These are phyloP conservation scores for Cladosporium sp. DNA, from an alignment of 2,329 filamentous ascomycete genomes.

Conservation along the genomic window DNA sequence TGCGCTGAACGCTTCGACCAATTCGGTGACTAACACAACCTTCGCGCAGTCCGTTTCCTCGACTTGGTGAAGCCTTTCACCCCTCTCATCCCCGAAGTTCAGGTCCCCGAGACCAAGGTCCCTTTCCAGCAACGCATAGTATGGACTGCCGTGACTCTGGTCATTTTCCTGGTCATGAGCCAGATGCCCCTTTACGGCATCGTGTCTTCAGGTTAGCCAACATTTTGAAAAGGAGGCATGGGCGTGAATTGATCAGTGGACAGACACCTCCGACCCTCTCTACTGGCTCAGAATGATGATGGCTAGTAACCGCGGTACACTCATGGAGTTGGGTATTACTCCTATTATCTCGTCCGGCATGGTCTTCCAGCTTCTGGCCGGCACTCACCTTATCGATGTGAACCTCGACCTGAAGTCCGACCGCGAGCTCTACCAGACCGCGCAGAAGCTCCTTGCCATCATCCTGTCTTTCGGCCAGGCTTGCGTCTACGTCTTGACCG, in stretches of 20 bases:
- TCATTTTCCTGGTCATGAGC: constrained; percentile 99
- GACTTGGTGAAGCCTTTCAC: constrained; percentile 99
- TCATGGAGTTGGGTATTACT: constrained; percentile 55
- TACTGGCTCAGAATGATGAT: constrained; percentile 99
- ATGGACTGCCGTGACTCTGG: constrained; percentile 61
- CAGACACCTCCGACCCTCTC: constrained; percentile 82
- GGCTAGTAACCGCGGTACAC: constrained; percentile 71
- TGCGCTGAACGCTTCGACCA: neutral
- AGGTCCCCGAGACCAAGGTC: constrained; percentile 95
- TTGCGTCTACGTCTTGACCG: constrained; percentile 96
- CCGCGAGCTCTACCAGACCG: constrained; percentile 98
- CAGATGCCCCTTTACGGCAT: constrained; percentile 98
- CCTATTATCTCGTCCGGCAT: constrained; percentile 99
- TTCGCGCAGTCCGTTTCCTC: constrained; percentile 81
- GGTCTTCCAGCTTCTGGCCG: constrained; percentile 99
- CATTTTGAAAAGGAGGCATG: constrained; percentile 6
- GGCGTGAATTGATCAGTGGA: constrained; percentile 5
- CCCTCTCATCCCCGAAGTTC: constrained; percentile 98
- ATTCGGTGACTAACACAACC: constrained; percentile 13
- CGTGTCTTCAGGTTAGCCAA: constrained; percentile 65
- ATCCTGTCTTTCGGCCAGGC: constrained; percentile 96
- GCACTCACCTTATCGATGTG: constrained; percentile 99
- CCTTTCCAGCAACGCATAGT: constrained; percentile 81
- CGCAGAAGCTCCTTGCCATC: constrained; percentile 94
- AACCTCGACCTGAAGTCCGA: constrained; percentile 99